Base-by-base conservation (phyloP, 495 filamentous ascomycete species). In the Immersiella caudata region DNA sequence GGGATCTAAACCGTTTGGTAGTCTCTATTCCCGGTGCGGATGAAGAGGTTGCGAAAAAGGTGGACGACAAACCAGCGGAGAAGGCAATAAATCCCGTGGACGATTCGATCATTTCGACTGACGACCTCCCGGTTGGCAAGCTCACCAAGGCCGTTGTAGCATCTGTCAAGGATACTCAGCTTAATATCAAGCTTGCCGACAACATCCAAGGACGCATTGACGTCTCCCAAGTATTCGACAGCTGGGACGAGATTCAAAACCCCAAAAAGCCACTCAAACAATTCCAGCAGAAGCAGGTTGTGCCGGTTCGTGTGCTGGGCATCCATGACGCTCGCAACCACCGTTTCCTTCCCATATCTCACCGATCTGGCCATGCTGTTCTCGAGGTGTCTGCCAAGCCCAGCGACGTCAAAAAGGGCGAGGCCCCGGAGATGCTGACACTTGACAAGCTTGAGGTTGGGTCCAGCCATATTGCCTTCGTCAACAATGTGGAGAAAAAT, bases 171-270 rank as follows among this genome's bases (percentile, higher is more conserved):
- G 88, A 87, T 33, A 97, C 93, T 0, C 95, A 98, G 73, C 79
- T 99, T 61, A 97, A 97, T 70, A 92, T 98, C 21, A 87, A 90
- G 66, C 83, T 98, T 64, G 92, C 93, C 51, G 93, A 97, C 72
- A 93, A 93, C 72, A 82, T 97, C 40, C 92, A 94, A 75, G 95
- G 94, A 22, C 91, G 95, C 22, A 88, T 99, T 56, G 93, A 97
- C 73, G 85, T 94, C 0, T 95, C 94, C 12, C 92, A 97, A 71
- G 73, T 93, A 36, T 99, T 93, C 73, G 91, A 97, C 74, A 82
- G 82, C 2, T 97, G 90, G 89, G 91, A 95, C 33, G 89, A 93
- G 35, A 93, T 99, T 73, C 83, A 87, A 62, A 88, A 97, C 66
- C 87, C 86, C 46, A 97, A 94, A 75, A 79, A 86, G 56, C 95